These are phyloP conservation scores for Phytophthora lateralis DNA, from an alignment of 352 stramenopile genomes.

Conservation along the genomic window DNA sequence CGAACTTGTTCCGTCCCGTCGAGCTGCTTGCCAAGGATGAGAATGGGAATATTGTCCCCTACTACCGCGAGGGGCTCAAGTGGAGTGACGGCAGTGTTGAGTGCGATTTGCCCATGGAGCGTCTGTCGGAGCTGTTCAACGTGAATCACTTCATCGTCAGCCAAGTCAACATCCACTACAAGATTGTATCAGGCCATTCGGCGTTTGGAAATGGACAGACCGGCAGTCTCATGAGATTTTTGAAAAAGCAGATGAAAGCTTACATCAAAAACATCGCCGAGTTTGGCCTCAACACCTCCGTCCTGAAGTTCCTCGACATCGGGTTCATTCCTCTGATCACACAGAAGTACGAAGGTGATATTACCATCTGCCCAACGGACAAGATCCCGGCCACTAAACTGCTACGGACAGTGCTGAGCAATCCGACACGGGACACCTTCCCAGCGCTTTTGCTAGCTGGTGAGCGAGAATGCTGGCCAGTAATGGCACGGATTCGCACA, in stretches of 20 bases:
- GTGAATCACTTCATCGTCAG: slow-evolving; percentile 99
- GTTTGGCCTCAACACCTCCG: slow-evolving; percentile 84
- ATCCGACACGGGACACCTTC: slow-evolving; percentile 73
- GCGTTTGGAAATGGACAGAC: slow-evolving; percentile 78
- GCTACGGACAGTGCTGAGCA: slow-evolving; percentile 80
- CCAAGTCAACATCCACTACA: slow-evolving; percentile 93
- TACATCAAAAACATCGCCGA: slow-evolving; percentile 91
- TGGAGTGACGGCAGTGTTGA: slow-evolving; percentile 96
- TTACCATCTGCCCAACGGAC: slow-evolving; percentile 95
- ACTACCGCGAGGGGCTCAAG: slow-evolving; percentile 82
- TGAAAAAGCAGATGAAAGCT: slow-evolving; percentile 95
- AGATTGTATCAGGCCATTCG: slow-evolving; percentile 80
- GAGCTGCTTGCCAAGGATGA: slow-evolving; percentile 96
- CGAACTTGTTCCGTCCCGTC: slow-evolving; percentile 94
- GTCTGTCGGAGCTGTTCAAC: slow-evolving; percentile 97
- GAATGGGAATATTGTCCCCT: slow-evolving; percentile 80
- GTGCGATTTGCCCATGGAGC: slow-evolving; percentile 96
- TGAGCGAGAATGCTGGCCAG: slow-evolving; percentile 92
- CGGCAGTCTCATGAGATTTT: slow-evolving; percentile 90
- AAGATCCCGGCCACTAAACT: slow-evolving; percentile 87
- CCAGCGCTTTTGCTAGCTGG: slow-evolving; percentile 84
- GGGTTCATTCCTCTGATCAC: slow-evolving; percentile 82
- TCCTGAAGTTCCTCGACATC: slow-evolving; percentile 86
- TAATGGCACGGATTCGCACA: slow-evolving; percentile 94
- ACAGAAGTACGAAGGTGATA: slow-evolving; percentile 98